phyloP scores from a whole-genome alignment of 768 basidiomycete genomes.

The Trametes cubensis region DNA sequence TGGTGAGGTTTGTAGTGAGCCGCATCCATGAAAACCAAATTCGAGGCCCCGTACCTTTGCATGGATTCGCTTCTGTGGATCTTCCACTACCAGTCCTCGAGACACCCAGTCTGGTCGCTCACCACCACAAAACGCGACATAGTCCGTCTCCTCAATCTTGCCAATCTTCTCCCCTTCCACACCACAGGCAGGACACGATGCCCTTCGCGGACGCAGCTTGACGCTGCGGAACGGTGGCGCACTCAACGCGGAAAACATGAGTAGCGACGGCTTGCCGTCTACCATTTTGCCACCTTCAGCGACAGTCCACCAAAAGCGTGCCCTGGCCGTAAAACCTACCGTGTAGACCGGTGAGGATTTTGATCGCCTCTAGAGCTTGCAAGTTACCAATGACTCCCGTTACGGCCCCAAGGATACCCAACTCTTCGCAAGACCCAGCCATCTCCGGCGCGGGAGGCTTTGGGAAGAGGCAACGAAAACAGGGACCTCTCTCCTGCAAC shows the following conservation, averaged over 20 bases:
- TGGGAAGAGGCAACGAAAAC: conserved; percentile 94
- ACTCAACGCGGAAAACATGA: conserved; percentile 74
- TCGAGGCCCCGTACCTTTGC: conserved; percentile 35
- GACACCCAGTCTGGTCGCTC: conserved; percentile 64
- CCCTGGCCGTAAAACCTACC: conserved; percentile 53
- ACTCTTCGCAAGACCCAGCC: conserved; percentile 81
- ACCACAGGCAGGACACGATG: conserved; percentile 79
- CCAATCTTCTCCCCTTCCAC: conserved; percentile 45
- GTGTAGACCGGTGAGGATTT: conserved; percentile 68
- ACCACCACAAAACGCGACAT: conserved; percentile 87
- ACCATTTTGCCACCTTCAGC: neutral
- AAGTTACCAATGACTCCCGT: conserved; percentile 88
- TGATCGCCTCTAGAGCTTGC: conserved; percentile 89
- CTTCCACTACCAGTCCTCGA: conserved; percentile 46
- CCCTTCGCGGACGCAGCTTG: conserved; percentile 73
- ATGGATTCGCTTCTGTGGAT: conserved; percentile 29
- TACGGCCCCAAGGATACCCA: conserved; percentile 85
- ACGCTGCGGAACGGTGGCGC: conserved; percentile 77
- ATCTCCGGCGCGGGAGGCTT: conserved; percentile 66
- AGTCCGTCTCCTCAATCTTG: conserved; percentile 64
- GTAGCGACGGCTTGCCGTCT: conserved; percentile 67
- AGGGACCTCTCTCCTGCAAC: conserved; percentile 62
- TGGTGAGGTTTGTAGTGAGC: conserved; percentile 27
- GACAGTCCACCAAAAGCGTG: neutral
- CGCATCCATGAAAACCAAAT: no score